Evolutionary conservation across 179 eudicot genomes (phyloP).

Genomic region (Actinidia arguta): DNA sequence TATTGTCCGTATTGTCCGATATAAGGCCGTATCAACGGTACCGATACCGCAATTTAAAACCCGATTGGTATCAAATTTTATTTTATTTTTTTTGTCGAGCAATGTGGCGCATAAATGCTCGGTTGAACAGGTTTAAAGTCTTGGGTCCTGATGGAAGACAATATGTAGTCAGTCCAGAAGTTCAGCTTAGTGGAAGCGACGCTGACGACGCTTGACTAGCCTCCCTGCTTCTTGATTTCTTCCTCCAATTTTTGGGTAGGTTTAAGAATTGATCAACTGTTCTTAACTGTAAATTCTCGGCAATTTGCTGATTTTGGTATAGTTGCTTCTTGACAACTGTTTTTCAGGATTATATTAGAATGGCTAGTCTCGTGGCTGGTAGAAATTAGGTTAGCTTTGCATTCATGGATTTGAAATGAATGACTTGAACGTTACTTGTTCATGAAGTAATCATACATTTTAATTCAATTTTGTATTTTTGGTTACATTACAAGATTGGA

Average conservation of each 20-base stretch:
- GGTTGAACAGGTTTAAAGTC: conserved; percentile 56
- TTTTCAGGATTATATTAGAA: background rate
- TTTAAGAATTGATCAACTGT: too few species aligned
- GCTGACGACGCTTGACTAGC: conserved; percentile 49
- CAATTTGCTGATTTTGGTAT: background rate
- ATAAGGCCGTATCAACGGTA: too few species aligned
- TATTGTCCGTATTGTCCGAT: too few species aligned
- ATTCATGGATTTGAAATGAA: too few species aligned
- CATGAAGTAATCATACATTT: too few species aligned
- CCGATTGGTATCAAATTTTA: background rate
- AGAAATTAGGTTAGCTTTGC: too few species aligned
- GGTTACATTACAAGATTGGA: too few species aligned
- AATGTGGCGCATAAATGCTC: background rate
- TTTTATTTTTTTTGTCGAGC: background rate
- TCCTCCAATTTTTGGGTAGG: background rate
- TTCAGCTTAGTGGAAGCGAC: conserved; percentile 54
- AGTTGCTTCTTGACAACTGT: background rate
- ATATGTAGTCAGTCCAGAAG: conserved; percentile 40
- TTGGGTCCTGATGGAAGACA: conserved; percentile 59
- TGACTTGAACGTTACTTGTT: too few species aligned
- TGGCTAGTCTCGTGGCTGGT: too few species aligned
- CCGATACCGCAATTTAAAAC: background rate
- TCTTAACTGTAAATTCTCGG: conserved; percentile 24
- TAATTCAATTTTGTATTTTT: too few species aligned
- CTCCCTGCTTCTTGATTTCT: background rate